Percentiles rank a stretch among this genome's conserved stretches.
Evolutionary conservation across 495 filamentous ascomycete genomes (phyloP).

Genomic region (Echria macrotheca): DNA sequence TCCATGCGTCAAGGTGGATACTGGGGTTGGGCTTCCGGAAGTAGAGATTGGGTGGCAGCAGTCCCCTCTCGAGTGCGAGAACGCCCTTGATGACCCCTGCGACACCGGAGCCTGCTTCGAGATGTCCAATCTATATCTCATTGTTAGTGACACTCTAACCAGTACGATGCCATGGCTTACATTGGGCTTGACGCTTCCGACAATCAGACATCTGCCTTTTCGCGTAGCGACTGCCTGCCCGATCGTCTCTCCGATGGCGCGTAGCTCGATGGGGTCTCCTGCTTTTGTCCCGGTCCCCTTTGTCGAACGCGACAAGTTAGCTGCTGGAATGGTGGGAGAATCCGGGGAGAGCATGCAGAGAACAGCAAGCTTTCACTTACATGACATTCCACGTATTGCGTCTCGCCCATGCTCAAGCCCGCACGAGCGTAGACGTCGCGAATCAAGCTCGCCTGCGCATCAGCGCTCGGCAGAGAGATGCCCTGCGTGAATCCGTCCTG

Average conservation of each 20-base stretch:
- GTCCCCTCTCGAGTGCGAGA: slow-evolving; percentile 47
- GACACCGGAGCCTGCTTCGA: slow-evolving; percentile 48
- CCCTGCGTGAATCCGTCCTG: slow-evolving; percentile 43
- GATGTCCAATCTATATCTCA: slow-evolving; percentile 40
- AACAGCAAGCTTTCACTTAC: no score
- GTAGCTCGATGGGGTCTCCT: background rate
- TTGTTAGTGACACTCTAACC: no score
- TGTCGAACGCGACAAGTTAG: no score
- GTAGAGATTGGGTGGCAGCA: slow-evolving; percentile 33
- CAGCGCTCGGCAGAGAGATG: slow-evolving; percentile 42
- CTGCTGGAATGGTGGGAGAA: no score
- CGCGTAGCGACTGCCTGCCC: background rate
- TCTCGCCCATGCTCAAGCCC: slow-evolving; percentile 35
- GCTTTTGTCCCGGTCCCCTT: slow-evolving; percentile 23
- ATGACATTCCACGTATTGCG: slow-evolving; percentile 39
- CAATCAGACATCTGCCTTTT: slow-evolving; percentile 12
- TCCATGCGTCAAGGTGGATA: slow-evolving; percentile 36
- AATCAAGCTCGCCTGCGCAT: slow-evolving; percentile 45
- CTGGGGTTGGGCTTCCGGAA: slow-evolving; percentile 39
- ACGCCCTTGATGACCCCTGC: slow-evolving; percentile 50
- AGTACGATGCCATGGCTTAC: slow-evolving; percentile 13
- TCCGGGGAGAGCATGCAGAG: no score
- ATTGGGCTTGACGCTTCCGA: slow-evolving; percentile 47
- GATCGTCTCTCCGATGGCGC: background rate
- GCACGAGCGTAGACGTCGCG: slow-evolving; percentile 34